phyloP scores from a whole-genome alignment of 768 basidiomycete genomes.

The Termitomyces titanicus region DNA sequence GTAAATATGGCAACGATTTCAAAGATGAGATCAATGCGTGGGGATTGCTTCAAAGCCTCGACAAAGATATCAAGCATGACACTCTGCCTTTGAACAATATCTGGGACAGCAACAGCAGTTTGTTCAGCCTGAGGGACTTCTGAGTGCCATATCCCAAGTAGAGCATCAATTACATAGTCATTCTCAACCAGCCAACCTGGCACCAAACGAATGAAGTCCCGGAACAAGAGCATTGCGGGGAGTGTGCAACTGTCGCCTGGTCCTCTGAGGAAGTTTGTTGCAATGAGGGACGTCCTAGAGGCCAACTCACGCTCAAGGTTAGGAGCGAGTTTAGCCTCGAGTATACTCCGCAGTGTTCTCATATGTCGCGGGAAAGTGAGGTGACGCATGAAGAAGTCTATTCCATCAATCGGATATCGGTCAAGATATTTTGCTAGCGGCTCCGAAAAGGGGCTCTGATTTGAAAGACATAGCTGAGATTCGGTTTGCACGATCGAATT shows the following conservation, averaged over 20 bases:
- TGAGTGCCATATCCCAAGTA: conserved; percentile 71
- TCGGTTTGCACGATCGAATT: conserved; percentile 90
- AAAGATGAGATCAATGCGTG: conserved; percentile 85
- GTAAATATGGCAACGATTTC: conserved; percentile 82
- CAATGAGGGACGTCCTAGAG: conserved; percentile 52
- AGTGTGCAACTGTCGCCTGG: conserved; percentile 49
- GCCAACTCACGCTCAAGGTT: conserved; percentile 67
- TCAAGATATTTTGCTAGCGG: conserved; percentile 90
- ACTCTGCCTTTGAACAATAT: conserved; percentile 55
- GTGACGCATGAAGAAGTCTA: conserved; percentile 79
- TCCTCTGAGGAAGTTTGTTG: conserved; percentile 46
- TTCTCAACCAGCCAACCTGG: conserved; percentile 73
- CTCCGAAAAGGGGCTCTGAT: conserved; percentile 87
- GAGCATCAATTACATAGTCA: conserved; percentile 60
- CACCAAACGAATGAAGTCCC: conserved; percentile 67
- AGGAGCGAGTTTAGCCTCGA: conserved; percentile 77
- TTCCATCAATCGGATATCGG: conserved; percentile 82
- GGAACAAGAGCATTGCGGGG: conserved; percentile 72
- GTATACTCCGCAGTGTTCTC: conserved; percentile 78
- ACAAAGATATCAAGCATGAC: conserved; percentile 78
- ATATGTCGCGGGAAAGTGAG: conserved; percentile 77
- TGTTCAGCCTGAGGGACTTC: conserved; percentile 45
- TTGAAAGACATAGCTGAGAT: conserved; percentile 85
- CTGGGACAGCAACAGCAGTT: conserved; percentile 38
- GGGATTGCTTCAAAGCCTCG: conserved; percentile 60